Percentiles rank a stretch among this genome's conserved stretches.
Evolutionary conservation across 805 yeast species (phyloP).

Genomic region (Sugiyamaella americana): DNA sequence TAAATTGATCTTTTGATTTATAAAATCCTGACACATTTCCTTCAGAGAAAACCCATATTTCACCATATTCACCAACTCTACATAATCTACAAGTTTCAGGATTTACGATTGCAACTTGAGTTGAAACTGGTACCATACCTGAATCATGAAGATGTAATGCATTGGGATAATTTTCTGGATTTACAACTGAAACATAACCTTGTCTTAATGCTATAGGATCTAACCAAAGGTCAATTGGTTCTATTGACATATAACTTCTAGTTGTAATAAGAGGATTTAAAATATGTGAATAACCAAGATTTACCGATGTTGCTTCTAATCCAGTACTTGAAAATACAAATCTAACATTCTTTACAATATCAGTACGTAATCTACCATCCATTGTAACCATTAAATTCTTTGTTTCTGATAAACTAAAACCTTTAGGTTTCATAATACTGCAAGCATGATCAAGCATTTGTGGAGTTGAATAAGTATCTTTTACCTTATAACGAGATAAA

Average conservation of each 20-base stretch:
- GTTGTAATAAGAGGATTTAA: conserved; percentile 80
- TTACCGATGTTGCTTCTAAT: conserved; percentile 62
- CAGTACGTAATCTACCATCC: conserved; percentile 65
- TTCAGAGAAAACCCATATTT: conserved; percentile 92
- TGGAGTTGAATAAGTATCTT: conserved; percentile 77
- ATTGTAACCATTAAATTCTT: conserved; percentile 81
- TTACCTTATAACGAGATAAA: conserved; percentile 69
- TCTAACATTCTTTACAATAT: conserved; percentile 48
- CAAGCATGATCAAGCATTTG: conserved; percentile 78
- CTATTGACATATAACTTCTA: conserved; percentile 80
- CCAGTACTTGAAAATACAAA: conserved; percentile 58
- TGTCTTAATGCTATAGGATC: conserved; percentile 88
- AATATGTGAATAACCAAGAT: conserved; percentile 68
- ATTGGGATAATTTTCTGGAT: conserved; percentile 60
- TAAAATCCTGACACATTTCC: conserved; percentile 65
- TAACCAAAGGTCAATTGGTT: conserved; percentile 78
- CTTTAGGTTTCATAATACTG: conserved; percentile 51
- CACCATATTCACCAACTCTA: conserved; percentile 88
- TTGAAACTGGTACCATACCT: conserved; percentile 92
- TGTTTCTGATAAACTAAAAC: conserved; percentile 53
- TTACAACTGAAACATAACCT: conserved; percentile 75
- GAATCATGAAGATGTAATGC: conserved; percentile 84
- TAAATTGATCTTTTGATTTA: conserved; percentile 46
- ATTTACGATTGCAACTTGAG: conserved; percentile 89
- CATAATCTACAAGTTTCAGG: conserved; percentile 84